Conservation (phyloP, 1,139 yeast species). For the Kurtzmaniella quercitrusa region DNA sequence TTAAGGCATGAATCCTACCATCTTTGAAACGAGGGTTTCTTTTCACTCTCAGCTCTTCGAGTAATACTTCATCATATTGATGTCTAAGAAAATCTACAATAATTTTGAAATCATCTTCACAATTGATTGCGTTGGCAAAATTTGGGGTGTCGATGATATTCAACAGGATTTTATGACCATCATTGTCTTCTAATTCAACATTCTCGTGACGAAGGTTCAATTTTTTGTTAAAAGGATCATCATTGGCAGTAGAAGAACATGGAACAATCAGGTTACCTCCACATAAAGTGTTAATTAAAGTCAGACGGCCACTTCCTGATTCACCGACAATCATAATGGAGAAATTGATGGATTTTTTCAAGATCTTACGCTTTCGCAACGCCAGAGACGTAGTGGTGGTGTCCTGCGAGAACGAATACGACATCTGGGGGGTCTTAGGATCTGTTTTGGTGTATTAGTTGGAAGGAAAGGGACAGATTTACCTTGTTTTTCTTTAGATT, state of each 20-base stretch:
- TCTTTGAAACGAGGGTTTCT: constrained; percentile 47
- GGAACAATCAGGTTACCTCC: constrained; percentile 68
- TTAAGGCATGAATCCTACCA: constrained; percentile 43
- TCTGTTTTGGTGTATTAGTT: neutral
- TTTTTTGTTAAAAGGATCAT: constrained; percentile 40
- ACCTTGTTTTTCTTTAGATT: neutral
- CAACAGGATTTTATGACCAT: constrained; percentile 45
- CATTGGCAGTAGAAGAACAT: constrained; percentile 34
- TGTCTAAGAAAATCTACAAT: constrained; percentile 48
- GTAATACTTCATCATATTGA: constrained; percentile 46
- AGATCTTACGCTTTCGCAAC: constrained; percentile 54
- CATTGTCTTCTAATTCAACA: constrained; percentile 49
- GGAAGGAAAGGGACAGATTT: neutral
- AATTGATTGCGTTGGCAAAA: constrained; percentile 64
- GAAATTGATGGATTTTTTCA: constrained; percentile 51
- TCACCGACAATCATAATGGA: constrained; percentile 59
- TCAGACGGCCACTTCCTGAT: constrained; percentile 58
- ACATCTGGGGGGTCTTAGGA: constrained; percentile 1
- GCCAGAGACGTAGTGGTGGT: constrained; percentile 22
- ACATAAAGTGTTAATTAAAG: constrained; percentile 66
- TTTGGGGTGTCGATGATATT: constrained; percentile 65
- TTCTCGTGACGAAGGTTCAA: constrained; percentile 45
- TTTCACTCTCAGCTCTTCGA: constrained; percentile 45
- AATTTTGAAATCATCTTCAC: constrained; percentile 42
- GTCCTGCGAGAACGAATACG: constrained; percentile 7